Percentiles rank a stretch among this genome's conserved stretches.
phyloP scores from a whole-genome alignment of 2,329 filamentous ascomycete genomes.

The Microcyclospora pomicola region DNA sequence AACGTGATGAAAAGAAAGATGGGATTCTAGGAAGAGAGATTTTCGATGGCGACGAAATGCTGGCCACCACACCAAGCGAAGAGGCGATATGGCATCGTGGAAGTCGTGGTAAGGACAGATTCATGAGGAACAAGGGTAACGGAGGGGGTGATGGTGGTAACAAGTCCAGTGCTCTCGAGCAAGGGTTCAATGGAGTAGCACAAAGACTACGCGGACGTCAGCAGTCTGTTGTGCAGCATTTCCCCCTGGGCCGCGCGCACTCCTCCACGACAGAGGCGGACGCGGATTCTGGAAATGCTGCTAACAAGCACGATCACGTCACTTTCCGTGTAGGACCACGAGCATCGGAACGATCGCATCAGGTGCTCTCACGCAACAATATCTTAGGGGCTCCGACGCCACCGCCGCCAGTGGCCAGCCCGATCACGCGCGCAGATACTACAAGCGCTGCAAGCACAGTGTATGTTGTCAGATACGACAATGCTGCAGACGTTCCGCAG shows the following conservation, averaged over 20 bases:
- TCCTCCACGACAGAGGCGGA: conserved; percentile 10
- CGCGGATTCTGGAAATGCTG: conserved; percentile 4
- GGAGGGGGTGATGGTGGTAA: conserved; percentile 19
- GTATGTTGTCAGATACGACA: conserved; percentile 49
- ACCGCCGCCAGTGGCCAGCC: conserved; percentile 37
- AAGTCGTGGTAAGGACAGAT: conserved; percentile 6
- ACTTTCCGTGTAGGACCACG: conserved; percentile 10
- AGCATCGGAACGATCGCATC: conserved; percentile 1
- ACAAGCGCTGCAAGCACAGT: conserved; percentile 50
- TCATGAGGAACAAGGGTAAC: not conserved
- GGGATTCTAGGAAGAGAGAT: conserved; percentile 82
- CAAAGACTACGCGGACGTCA: conserved; percentile 15
- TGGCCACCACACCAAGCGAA: conserved; percentile 51
- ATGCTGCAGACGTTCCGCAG: conserved; percentile 34
- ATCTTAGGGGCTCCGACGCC: conserved; percentile 22
- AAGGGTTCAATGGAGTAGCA: conserved; percentile 13
- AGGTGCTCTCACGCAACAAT: not conserved
- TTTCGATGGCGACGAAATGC: conserved; percentile 88
- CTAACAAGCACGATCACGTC: conserved; percentile 7
- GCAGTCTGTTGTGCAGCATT: conserved; percentile 15
- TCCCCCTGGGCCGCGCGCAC: conserved; percentile 21
- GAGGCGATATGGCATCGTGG: conserved; percentile 37
- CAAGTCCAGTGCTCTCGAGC: conserved; percentile 14
- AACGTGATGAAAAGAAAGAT: conserved; percentile 87
- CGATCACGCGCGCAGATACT: conserved; percentile 46